Evolutionary conservation across 371 early-diverging fungal species (phyloP).

Genomic region (Massospora cicadina): DNA sequence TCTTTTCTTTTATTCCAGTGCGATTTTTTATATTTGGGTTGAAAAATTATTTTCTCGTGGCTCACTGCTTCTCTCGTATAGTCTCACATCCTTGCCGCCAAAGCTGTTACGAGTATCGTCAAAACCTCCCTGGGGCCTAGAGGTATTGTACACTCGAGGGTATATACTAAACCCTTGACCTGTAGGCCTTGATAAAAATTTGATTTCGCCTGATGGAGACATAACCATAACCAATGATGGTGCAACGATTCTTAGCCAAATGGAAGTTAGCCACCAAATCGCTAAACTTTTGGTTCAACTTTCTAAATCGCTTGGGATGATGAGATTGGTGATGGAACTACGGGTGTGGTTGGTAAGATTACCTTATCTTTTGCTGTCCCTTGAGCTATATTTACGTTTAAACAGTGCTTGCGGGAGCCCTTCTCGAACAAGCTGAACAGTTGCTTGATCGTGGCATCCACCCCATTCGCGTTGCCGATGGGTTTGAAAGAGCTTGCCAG

Average conservation of each 20-base stretch:
- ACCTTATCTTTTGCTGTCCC: slow-evolving; percentile 3
- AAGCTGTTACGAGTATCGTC: slow-evolving; percentile 88
- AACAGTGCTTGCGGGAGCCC: slow-evolving; percentile 91
- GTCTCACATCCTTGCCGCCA: slow-evolving; percentile 96
- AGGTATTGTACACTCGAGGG: slow-evolving; percentile 30
- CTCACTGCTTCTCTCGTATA: slow-evolving; percentile 17
- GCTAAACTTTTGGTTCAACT: slow-evolving; percentile 96
- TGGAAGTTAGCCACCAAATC: slow-evolving; percentile 99
- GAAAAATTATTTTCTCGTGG: background rate
- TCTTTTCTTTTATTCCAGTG: slow-evolving; percentile 11
- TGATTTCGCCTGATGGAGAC: slow-evolving; percentile 97
- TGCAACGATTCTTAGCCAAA: slow-evolving; percentile 98
- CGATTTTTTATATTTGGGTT: too few species aligned
- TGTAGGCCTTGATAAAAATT: slow-evolving; percentile 95
- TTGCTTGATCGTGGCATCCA: slow-evolving; percentile 97
- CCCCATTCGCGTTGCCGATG: slow-evolving; percentile 97
- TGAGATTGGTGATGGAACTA: slow-evolving; percentile 99
- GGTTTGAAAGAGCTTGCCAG: slow-evolving; percentile 92
- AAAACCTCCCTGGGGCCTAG: slow-evolving; percentile 99
- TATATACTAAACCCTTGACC: background rate
- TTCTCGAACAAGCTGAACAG: slow-evolving; percentile 93
- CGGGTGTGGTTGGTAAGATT: slow-evolving; percentile 88
- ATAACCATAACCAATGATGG: slow-evolving; percentile 99
- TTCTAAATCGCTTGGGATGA: slow-evolving; percentile 98
- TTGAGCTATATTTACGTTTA: background rate